Conservation (phyloP, 2,329 filamentous ascomycete genomes). For the Ramularia endophylla region DNA sequence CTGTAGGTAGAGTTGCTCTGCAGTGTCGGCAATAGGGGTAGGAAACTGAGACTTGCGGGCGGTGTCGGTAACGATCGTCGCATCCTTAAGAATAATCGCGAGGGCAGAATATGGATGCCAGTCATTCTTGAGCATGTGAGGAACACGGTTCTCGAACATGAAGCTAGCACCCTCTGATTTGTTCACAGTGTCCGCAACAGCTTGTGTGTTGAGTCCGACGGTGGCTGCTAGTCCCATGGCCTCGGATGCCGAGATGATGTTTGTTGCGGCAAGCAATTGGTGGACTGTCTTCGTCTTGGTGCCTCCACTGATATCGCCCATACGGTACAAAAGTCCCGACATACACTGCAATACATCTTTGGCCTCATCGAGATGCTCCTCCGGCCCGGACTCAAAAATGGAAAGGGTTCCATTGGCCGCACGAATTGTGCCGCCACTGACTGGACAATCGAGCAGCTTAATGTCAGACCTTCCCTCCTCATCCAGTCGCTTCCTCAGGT, state of each 20-base stretch:
- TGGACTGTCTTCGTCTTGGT: slow-evolving; percentile 55
- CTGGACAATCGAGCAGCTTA: slow-evolving; percentile 63
- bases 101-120: slow-evolving; percentile 42
- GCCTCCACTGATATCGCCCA: slow-evolving; percentile 49
- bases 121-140: slow-evolving; percentile 47
- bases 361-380: slow-evolving; percentile 50
- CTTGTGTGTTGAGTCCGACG: slow-evolving; percentile 47
- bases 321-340: slow-evolving; percentile 58
- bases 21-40: slow-evolving; percentile 54
- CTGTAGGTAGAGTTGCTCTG: slow-evolving; percentile 60
- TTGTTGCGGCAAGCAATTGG: slow-evolving; percentile 53
- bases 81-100: slow-evolving; percentile 45
- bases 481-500: slow-evolving; percentile 52
- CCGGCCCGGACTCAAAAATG: slow-evolving; percentile 62
- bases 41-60: slow-evolving; percentile 54
- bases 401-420: slow-evolving; percentile 67
- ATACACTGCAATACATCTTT: slow-evolving; percentile 57
- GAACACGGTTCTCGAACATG: slow-evolving; percentile 54
- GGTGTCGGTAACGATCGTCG: slow-evolving; percentile 61
- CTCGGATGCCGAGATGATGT: slow-evolving; percentile 52
- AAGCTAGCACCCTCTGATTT: slow-evolving; percentile 39
- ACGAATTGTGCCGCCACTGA: slow-evolving; percentile 63
- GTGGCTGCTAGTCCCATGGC: slow-evolving; percentile 52
- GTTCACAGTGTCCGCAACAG: slow-evolving; percentile 45
- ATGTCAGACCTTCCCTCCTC: slow-evolving; percentile 56